Percentiles rank a stretch among this genome's conserved stretches.
phyloP scores from a whole-genome alignment of 2,329 filamentous ascomycete species.

The Apiospora saccharicola region DNA sequence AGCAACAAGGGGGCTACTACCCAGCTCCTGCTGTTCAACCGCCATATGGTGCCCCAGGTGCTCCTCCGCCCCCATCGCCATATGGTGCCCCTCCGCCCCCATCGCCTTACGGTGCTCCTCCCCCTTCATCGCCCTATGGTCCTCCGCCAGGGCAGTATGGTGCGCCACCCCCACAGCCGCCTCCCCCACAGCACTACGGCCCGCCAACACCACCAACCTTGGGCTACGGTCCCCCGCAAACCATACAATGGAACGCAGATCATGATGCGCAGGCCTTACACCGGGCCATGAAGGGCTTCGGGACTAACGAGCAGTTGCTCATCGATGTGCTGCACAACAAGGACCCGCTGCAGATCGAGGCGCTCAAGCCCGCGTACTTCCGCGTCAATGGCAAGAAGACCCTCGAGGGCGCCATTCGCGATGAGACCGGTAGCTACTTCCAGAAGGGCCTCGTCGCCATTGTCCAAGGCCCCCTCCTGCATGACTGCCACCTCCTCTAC shows the following conservation, averaged over 20 bases:
- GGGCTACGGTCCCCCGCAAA: slow-evolving; percentile 78
- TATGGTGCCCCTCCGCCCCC: slow-evolving; percentile 53
- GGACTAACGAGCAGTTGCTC: slow-evolving; percentile 82
- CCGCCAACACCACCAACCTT: slow-evolving; percentile 71
- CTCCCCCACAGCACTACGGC: slow-evolving; percentile 37
- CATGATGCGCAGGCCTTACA: slow-evolving; percentile 76
- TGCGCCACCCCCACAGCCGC: slow-evolving; percentile 37
- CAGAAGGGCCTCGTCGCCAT: slow-evolving; percentile 77
- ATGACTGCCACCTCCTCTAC: slow-evolving; percentile 76
- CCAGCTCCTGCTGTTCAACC: slow-evolving; percentile 45
- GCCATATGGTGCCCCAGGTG: slow-evolving; percentile 38
- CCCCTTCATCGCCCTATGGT: slow-evolving; percentile 45
- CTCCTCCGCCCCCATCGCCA: slow-evolving; percentile 34
- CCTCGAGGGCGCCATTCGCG: slow-evolving; percentile 74
- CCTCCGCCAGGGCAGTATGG: slow-evolving; percentile 44
- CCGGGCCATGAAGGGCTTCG: slow-evolving; percentile 91
- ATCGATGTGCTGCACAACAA: slow-evolving; percentile 75
- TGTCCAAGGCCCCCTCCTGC: slow-evolving; percentile 77
- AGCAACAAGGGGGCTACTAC: slow-evolving; percentile 39
- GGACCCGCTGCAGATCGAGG: slow-evolving; percentile 79
- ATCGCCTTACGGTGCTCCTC: slow-evolving; percentile 46
- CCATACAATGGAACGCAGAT: slow-evolving; percentile 72
- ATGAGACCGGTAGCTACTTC: slow-evolving; percentile 78
- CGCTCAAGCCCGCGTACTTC: slow-evolving; percentile 72
- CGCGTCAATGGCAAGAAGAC: slow-evolving; percentile 72